Percentiles rank a stretch among this genome's conserved stretches.
phyloP scores from a whole-genome alignment of 805 yeast genomes.

The Candida chauliodis region DNA sequence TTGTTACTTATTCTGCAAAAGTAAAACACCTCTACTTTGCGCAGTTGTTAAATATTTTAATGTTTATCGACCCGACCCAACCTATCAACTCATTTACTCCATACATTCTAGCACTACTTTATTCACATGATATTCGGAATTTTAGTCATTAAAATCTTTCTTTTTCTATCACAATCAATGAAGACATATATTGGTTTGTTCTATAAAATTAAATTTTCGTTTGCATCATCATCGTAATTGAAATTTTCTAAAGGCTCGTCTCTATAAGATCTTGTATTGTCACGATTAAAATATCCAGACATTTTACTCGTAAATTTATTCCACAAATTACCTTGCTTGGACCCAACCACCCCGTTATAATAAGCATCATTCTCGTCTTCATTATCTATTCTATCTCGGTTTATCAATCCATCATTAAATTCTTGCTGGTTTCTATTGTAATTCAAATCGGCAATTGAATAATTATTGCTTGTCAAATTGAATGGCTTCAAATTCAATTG shows the following conservation, averaged over 20 bases:
- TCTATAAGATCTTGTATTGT: conserved; percentile 4
- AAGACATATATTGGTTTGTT: conserved; percentile 1
- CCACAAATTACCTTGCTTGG: background rate
- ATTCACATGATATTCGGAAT: too few species aligned
- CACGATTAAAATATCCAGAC: background rate
- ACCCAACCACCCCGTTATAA: background rate
- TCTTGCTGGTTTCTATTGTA: conserved; percentile 24
- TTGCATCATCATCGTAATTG: conserved; percentile 33
- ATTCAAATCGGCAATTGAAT: conserved; percentile 12
- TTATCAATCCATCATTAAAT: conserved; percentile 21
- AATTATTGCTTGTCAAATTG: conserved; percentile 16
- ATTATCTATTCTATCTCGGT: conserved; percentile 12
- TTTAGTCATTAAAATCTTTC: too few species aligned
- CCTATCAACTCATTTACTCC: too few species aligned
- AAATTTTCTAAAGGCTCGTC: conserved; percentile 29
- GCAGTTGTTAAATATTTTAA: too few species aligned
- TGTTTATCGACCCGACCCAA: too few species aligned
- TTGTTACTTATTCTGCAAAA: too few species aligned
- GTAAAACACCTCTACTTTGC: too few species aligned
- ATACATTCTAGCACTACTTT: too few species aligned
- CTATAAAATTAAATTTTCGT: conserved; percentile 29
- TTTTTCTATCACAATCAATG: too few species aligned
- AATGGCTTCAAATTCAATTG: conserved; percentile 25
- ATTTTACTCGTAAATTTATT: background rate
- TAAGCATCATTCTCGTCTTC: background rate